Conservation (phyloP, 345 rosid species). For the Salix purpurea region DNA sequence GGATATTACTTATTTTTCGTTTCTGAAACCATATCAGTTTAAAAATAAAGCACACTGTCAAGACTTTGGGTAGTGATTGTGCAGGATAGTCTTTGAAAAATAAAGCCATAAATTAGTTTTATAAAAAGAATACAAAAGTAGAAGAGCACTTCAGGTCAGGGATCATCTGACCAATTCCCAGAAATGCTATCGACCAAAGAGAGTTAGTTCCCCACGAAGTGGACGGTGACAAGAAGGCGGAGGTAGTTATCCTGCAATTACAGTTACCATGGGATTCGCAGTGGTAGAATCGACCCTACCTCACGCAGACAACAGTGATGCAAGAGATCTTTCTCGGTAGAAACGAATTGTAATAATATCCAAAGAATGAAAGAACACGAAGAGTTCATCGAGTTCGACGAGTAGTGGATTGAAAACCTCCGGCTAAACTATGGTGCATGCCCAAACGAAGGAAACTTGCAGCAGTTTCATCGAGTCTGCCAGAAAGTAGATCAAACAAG, state of each 20-base stretch:
- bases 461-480: not conserved
- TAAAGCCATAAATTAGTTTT: not conserved
- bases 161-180: not conserved
- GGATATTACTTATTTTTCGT: not conserved
- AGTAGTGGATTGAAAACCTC: not conserved
- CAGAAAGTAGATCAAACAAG: not conserved
- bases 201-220: not conserved
- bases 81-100: not conserved
- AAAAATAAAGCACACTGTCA: not conserved
- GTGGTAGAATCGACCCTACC: too few species aligned
- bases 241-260: not conserved
- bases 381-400: not conserved
- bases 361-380: too few species aligned
- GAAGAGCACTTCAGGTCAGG: not conserved
- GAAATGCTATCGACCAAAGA: not conserved
- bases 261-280: too few species aligned
- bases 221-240: not conserved
- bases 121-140: not conserved
- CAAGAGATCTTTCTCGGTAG: not conserved
- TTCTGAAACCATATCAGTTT: not conserved
- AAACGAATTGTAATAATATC: not conserved
- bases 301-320: too few species aligned
- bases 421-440: not conserved
- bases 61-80: not conserved
- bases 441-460: not conserved